Conservation (phyloP, 2,329 filamentous ascomycete species). For the Fusarium ramigenum region DNA sequence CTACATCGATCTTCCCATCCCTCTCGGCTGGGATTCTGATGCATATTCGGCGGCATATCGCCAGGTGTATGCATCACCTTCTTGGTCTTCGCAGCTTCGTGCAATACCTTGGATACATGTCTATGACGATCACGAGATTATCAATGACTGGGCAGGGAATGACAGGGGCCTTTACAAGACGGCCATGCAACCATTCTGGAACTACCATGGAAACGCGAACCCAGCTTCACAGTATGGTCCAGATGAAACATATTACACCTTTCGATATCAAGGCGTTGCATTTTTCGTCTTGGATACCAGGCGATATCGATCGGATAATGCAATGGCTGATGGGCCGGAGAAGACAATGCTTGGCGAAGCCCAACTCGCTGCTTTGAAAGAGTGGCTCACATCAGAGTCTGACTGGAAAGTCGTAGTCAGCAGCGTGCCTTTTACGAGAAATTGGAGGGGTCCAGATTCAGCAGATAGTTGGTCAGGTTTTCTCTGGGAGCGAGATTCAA, state of each 20-base stretch:
- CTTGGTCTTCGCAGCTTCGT: background rate
- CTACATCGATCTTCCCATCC: background rate
- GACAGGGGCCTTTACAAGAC: background rate
- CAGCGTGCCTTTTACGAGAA: background rate
- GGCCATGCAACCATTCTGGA: background rate
- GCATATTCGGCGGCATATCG: background rate
- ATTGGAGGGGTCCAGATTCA: background rate
- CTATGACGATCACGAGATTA: background rate
- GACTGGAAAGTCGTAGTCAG: background rate
- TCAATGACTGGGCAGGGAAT: background rate
- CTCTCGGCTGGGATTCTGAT: background rate
- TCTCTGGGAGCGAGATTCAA: background rate
- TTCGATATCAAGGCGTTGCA: background rate
- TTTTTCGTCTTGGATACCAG: background rate
- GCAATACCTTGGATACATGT: background rate
- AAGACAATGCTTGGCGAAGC: background rate
- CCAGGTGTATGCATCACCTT: background rate
- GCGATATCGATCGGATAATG: background rate
- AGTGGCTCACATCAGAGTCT: background rate
- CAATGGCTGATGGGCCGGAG: background rate
- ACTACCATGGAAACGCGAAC: background rate
- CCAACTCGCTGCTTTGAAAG: background rate
- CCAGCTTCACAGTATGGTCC: background rate
- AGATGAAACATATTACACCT: background rate
- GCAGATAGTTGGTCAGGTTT: background rate